Evolutionary conservation across 768 basidiomycete species (phyloP).

Genomic region (Suillus subluteus): DNA sequence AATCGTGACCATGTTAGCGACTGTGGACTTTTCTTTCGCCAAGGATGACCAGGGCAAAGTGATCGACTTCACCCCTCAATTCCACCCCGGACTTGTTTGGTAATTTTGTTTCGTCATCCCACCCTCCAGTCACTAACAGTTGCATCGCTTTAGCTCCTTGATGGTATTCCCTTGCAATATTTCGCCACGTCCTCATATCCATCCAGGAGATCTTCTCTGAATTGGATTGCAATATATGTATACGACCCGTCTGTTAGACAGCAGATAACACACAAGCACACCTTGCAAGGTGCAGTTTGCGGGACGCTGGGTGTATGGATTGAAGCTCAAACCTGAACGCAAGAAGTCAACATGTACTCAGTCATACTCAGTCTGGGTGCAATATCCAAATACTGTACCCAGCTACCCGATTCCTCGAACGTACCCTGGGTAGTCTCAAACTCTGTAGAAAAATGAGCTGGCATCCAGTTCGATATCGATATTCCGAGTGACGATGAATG

Average conservation of each 20-base stretch:
- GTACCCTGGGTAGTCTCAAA: too few species aligned
- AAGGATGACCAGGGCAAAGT: constrained; percentile 27
- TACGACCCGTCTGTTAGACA: background rate
- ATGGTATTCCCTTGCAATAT: constrained; percentile 2
- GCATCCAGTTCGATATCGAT: background rate
- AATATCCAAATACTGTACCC: too few species aligned
- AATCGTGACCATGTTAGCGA: constrained; percentile 26
- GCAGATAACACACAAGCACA: background rate
- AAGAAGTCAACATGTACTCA: too few species aligned
- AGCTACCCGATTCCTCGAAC: too few species aligned
- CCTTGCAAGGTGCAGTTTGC: too few species aligned
- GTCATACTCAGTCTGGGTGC: too few species aligned
- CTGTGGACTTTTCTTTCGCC: constrained; percentile 23
- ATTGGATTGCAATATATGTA: background rate
- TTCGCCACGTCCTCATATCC: constrained; percentile 1
- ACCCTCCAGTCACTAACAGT: background rate
- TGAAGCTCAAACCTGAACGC: too few species aligned
- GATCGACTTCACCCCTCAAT: constrained; percentile 16
- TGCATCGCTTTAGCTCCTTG: background rate
- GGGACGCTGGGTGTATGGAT: too few species aligned
- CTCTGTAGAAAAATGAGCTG: background rate
- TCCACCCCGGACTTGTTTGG: constrained; percentile 7
- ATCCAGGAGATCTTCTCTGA: background rate
- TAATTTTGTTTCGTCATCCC: background rate
- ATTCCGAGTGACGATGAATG: background rate